Evolutionary conservation across 192 early-diverging fungal species (phyloP), one percentile per base, ranked within the genome.

Genomic region (Lobulomyces angularis): DNA sequence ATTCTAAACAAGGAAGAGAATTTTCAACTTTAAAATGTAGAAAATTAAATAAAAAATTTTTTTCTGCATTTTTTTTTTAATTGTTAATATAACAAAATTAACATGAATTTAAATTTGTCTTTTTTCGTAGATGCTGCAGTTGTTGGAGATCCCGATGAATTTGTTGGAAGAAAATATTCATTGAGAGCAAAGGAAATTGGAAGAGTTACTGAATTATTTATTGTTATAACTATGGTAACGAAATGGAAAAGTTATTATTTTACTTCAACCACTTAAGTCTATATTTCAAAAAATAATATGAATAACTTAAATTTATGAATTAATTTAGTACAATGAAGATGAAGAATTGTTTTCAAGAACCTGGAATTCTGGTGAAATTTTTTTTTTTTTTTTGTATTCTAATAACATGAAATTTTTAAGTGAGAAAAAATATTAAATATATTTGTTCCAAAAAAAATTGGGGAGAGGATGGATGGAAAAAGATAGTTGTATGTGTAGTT

Each of bases 181-280:
- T 65, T 97, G 43, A 72, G 89, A 11, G 71, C 64, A 30, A 46
- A 56, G 31, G 43, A 77, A 26, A 46, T 67, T 33, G 59, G 62
- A 5, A 50, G 83, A 29, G 42, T 64, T 28, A 88, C 79, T 3
- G 84, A 88, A 46, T 50, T 88, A 27, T 82, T 87, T 45, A 78
- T 88, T 23, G 83, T 85, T 22, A 68, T 88, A 41, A 88, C 86
- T 39, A 85, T 88, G 86, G n/a, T n/a, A n/a, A 78, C 74, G 40
- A 78, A 78, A 48, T 70, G 69, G 69, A 67, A 55, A 51, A 19
- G 25, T 7, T 12, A 8, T 21, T 30, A 29, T 5, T 37, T 43
- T 33, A 47, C 14, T 48, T 45, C 42, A 43, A 39, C 14, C 3
- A 3, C 9, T 0, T 8, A n/a, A n/a, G 23, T 42, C 24, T 27